phyloP scores from a whole-genome alignment of 345 rosid genomes.

The Syzygium oleosum region DNA sequence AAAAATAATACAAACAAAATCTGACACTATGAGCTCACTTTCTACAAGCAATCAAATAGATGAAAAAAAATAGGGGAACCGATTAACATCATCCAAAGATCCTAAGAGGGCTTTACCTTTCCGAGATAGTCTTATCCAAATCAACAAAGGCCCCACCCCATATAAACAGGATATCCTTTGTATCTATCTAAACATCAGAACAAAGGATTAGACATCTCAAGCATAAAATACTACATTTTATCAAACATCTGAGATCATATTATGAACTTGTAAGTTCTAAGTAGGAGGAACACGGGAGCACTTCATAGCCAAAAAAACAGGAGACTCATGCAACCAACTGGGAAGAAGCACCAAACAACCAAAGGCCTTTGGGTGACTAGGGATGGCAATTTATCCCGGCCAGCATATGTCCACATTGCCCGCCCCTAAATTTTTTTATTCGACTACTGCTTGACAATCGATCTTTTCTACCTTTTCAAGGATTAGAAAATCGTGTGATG shows the following conservation, averaged over 20 bases:
- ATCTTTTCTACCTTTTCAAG: not conserved
- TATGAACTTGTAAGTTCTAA: not conserved
- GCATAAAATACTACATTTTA: slow-evolving; percentile 5
- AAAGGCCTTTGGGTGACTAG: not conserved
- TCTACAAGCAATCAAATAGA: slow-evolving; percentile 6
- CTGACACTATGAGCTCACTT: not conserved
- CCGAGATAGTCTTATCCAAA: slow-evolving; percentile 94
- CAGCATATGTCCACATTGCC: not conserved
- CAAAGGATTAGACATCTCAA: slow-evolving; percentile 1
- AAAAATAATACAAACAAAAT: not conserved
- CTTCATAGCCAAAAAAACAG: not conserved
- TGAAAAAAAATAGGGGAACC: not conserved
- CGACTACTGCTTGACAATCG: not conserved
- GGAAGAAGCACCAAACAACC: not conserved
- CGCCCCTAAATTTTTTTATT: not conserved
- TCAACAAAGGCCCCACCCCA: slow-evolving; percentile 94
- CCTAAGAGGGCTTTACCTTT: slow-evolving; percentile 37
- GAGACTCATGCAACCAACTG: not conserved
- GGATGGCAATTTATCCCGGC: not conserved
- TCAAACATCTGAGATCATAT: not conserved
- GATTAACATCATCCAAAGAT: not conserved
- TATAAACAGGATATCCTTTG: slow-evolving; percentile 89
- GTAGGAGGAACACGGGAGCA: not conserved
- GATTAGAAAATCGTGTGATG: not conserved
- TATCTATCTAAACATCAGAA: slow-evolving; percentile 51